These are phyloP conservation scores for Trichoderma afroharzianum DNA, from an alignment of 2,329 filamentous ascomycete species.

Conservation along the genomic window DNA sequence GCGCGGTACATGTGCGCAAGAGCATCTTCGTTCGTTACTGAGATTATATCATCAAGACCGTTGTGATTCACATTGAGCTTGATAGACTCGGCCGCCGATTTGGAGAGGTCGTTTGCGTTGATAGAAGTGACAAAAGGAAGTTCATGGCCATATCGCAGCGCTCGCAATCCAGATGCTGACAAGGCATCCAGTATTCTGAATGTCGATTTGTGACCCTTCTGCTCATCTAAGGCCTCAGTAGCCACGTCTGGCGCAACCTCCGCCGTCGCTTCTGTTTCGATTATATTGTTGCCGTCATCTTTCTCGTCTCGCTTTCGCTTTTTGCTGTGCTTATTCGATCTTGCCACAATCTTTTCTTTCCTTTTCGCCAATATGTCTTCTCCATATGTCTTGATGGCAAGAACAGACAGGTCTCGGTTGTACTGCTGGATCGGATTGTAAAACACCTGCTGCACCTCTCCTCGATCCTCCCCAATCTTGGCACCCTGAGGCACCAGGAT, in stretches of 20 bases:
- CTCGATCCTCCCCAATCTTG: slow-evolving; percentile 47
- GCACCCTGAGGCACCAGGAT: slow-evolving; percentile 51
- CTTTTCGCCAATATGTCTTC: slow-evolving; percentile 56
- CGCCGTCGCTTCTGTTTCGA: background rate
- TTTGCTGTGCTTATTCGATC: slow-evolving; percentile 37
- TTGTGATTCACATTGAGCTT: slow-evolving; percentile 83
- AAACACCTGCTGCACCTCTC: slow-evolving; percentile 76
- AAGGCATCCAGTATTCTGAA: slow-evolving; percentile 93
- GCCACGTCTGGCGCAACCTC: slow-evolving; percentile 7
- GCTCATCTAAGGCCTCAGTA: slow-evolving; percentile 19
- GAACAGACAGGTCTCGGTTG: slow-evolving; percentile 90
- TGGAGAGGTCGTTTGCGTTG: slow-evolving; percentile 85
- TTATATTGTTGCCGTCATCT: slow-evolving; percentile 27
- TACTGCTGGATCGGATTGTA: slow-evolving; percentile 99
- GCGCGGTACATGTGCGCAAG: slow-evolving; percentile 85
- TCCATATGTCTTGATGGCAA: slow-evolving; percentile 86
- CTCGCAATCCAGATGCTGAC: slow-evolving; percentile 88
- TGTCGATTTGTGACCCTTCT: slow-evolving; percentile 35
- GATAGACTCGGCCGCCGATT: slow-evolving; percentile 74
- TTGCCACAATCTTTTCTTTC: slow-evolving; percentile 40
- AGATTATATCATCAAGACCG: slow-evolving; percentile 65
- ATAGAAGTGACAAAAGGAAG: slow-evolving; percentile 78
- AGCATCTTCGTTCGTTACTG: slow-evolving; percentile 75
- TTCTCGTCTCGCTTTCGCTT: slow-evolving; percentile 47
- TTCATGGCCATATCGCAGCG: slow-evolving; percentile 86